phyloP scores from a whole-genome alignment of 1,284 basidiomycete genomes.

The Vanrija sp. region DNA sequence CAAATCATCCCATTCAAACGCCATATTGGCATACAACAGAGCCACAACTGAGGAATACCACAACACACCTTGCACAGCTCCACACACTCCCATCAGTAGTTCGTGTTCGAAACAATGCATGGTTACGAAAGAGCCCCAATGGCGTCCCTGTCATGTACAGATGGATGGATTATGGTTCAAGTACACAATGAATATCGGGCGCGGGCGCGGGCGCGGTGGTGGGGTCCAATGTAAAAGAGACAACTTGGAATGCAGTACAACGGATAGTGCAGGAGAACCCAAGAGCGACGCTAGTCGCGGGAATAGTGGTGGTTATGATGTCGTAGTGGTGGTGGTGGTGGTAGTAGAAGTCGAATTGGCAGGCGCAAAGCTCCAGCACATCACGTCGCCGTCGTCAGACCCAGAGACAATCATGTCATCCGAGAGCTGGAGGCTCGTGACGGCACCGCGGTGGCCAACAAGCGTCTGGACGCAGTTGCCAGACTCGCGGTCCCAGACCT shows the following conservation, averaged over 20 bases:
- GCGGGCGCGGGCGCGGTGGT: too few species aligned
- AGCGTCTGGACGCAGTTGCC: conserved; percentile 84
- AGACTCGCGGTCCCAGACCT: conserved; percentile 88
- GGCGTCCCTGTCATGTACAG: too few species aligned
- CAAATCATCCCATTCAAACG: too few species aligned
- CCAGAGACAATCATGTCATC: conserved; percentile 96
- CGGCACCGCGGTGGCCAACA: conserved; percentile 89
- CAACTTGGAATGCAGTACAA: neutral
- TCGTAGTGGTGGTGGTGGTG: neutral
- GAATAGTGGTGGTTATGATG: neutral
- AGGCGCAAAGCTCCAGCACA: conserved; percentile 68
- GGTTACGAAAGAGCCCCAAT: too few species aligned
- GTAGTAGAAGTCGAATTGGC: neutral
- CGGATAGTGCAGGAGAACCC: neutral
- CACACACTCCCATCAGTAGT: too few species aligned
- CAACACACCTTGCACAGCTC: too few species aligned
- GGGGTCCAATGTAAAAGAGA: too few species aligned
- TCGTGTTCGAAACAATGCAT: too few species aligned
- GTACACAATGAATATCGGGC: too few species aligned
- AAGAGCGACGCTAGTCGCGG: neutral
- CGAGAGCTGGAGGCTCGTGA: conserved; percentile 82
- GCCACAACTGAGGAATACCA: too few species aligned
- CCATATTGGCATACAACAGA: too few species aligned
- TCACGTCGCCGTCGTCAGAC: conserved; percentile 53
- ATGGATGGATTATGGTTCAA: too few species aligned